Percentiles rank a stretch among this genome's conserved stretches.
Conservation (phyloP, 495 filamentous ascomycete genomes). For the Trichoderma reesei region DNA sequence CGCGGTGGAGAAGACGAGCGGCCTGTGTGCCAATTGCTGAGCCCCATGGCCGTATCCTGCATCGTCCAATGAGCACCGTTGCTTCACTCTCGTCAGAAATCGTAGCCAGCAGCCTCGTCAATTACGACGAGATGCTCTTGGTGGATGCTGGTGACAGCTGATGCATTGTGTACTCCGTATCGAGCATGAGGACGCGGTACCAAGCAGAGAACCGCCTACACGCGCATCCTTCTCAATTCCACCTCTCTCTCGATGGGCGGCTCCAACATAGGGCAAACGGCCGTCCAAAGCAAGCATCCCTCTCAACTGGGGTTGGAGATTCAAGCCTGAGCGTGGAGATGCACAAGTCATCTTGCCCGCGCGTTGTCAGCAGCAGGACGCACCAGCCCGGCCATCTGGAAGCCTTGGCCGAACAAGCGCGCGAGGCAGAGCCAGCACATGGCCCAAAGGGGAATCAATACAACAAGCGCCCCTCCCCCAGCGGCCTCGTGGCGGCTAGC, state of each 20-base stretch:
- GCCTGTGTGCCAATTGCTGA: not conserved
- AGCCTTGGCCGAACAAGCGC: not conserved
- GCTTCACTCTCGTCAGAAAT: not conserved
- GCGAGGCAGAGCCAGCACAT: not conserved
- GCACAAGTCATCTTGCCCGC: not conserved
- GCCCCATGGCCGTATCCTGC: not conserved
- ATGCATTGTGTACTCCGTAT: not conserved
- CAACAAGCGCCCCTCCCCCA: not conserved
- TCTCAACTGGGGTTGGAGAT: not conserved
- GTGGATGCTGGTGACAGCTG: not conserved
- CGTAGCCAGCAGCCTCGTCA: not conserved
- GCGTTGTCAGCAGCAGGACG: not conserved
- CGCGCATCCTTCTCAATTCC: no score
- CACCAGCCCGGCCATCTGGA: not conserved
- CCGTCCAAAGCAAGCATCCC: not conserved
- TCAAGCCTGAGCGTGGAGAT: not conserved
- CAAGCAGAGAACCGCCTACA: no score
- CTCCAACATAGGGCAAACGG: not conserved
- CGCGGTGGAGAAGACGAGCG: constrained; percentile 3
- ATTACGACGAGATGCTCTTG: not conserved
- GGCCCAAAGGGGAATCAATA: constrained; percentile 3
- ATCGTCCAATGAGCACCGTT: not conserved
- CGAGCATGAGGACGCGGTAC: no score
- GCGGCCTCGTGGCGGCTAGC: constrained; percentile 6
- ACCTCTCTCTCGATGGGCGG: no score